Evolutionary conservation across 305 asterid genomes (phyloP).

Genomic region (Fraxinus nigra): DNA sequence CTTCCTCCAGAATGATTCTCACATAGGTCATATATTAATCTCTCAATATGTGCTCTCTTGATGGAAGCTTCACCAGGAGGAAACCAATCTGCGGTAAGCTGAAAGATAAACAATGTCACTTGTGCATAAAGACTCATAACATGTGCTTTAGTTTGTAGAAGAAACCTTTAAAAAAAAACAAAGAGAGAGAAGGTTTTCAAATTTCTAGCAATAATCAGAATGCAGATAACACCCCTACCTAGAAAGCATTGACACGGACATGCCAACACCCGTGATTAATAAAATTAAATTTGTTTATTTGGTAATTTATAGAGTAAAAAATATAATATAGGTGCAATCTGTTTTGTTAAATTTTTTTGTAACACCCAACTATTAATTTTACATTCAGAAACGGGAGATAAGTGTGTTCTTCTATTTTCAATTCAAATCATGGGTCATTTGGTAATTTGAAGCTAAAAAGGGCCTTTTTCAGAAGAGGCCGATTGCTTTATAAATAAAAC

Average conservation of each 20-base stretch:
- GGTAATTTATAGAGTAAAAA: not conserved
- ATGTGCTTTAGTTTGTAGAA: constrained; percentile 3
- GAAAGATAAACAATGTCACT: constrained; percentile 30
- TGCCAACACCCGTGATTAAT: not conserved
- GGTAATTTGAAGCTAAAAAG: not conserved
- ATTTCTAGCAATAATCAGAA: not conserved
- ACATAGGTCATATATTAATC: constrained; percentile 61
- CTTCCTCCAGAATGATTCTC: constrained; percentile 44
- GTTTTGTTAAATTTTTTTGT: not conserved
- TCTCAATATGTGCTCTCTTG: constrained; percentile 68
- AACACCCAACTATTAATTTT: not conserved
- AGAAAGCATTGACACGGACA: not conserved
- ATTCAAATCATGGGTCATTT: not conserved
- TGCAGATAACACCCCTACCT: constrained; percentile 10
- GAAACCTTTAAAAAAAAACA: not conserved
- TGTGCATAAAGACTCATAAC: constrained; percentile 7
- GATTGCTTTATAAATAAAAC: not conserved
- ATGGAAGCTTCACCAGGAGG: constrained; percentile 76
- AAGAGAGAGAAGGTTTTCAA: not conserved
- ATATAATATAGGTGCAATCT: not conserved
- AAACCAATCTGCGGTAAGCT: constrained; percentile 86
- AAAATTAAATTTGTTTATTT: not conserved
- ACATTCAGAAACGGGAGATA: not conserved
- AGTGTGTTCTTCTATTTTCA: not conserved
- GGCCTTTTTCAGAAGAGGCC: not conserved